These are phyloP conservation scores for Rhinocladiella mackenziei DNA, from an alignment of 2,329 filamentous ascomycete species.

Conservation along the genomic window DNA sequence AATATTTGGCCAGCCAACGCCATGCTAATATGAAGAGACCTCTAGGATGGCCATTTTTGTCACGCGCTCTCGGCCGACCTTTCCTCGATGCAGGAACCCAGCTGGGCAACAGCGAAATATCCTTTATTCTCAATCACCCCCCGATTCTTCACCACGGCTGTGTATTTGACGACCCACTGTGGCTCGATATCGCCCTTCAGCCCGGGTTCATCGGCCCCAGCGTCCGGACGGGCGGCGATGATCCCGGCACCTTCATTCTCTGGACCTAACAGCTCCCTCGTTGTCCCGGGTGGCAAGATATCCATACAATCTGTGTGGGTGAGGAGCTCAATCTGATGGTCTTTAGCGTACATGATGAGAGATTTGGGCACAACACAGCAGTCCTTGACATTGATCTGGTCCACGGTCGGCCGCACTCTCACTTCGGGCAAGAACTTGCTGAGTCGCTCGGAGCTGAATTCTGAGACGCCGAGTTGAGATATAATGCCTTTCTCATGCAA, in stretches of 20 bases:
- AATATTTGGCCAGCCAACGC: constrained; percentile 16
- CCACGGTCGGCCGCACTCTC: constrained; percentile 69
- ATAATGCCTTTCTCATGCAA: constrained; percentile 69
- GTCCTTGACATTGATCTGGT: constrained; percentile 94
- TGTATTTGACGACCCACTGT: constrained; percentile 96
- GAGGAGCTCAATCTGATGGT: constrained; percentile 76
- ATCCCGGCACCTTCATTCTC: constrained; percentile 70
- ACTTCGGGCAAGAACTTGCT: constrained; percentile 70
- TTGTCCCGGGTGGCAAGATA: constrained; percentile 78
- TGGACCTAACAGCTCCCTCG: constrained; percentile 75
- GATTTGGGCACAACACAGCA: constrained; percentile 94
- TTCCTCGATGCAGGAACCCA: constrained; percentile 48
- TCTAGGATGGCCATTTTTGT: neutral
- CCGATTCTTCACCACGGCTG: constrained; percentile 85
- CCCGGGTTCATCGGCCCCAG: constrained; percentile 47
- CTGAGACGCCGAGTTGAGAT: constrained; percentile 74
- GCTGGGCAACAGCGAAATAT: constrained; percentile 83
- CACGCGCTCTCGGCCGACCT: constrained; percentile 13
- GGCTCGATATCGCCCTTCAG: constrained; percentile 75
- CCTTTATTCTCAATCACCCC: constrained; percentile 98
- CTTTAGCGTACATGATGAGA: constrained; percentile 77
- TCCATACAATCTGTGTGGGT: constrained; percentile 94
- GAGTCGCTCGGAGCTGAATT: constrained; percentile 84
- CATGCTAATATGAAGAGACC: constrained; percentile 18
- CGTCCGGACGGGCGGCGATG: constrained; percentile 57